Conservation (phyloP, 768 basidiomycete species). For the Rhodotorula kratochvilovae region DNA sequence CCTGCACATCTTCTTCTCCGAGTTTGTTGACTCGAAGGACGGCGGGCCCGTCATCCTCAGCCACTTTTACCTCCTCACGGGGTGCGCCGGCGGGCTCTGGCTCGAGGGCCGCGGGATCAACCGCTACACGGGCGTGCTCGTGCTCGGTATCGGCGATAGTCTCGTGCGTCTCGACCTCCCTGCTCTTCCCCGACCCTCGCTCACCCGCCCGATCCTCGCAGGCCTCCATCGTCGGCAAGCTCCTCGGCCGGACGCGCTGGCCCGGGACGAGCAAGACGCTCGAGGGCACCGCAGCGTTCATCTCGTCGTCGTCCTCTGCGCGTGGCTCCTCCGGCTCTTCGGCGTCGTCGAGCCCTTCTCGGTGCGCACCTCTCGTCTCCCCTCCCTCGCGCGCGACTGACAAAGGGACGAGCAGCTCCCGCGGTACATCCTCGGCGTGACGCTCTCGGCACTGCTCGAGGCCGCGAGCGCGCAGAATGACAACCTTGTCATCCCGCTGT, state of each 20-base stretch:
- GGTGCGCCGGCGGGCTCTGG: slow-evolving; percentile 91
- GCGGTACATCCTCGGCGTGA: slow-evolving; percentile 62
- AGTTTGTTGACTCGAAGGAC: slow-evolving; percentile 93
- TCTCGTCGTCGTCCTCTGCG: slow-evolving; percentile 64
- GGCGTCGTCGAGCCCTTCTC: slow-evolving; percentile 71
- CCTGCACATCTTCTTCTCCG: slow-evolving; percentile 93
- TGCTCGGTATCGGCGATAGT: slow-evolving; percentile 88
- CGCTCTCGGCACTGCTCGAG: slow-evolving; percentile 71
- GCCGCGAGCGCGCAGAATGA: slow-evolving; percentile 94
- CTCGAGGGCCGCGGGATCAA: slow-evolving; percentile 75
- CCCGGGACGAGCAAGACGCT: slow-evolving; percentile 80
- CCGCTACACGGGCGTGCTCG: slow-evolving; percentile 78
- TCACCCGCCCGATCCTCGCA: slow-evolving; percentile 42
- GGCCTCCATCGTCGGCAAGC: slow-evolving; percentile 90
- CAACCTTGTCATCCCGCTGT: slow-evolving; percentile 92
- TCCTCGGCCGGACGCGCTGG: slow-evolving; percentile 76
- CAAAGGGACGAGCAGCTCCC: slow-evolving; percentile 53
- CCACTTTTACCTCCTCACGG: slow-evolving; percentile 93
- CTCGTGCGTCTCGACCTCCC: slow-evolving; percentile 57
- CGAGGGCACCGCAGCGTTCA: slow-evolving; percentile 83
- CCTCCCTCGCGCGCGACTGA: background rate
- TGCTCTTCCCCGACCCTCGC: background rate
- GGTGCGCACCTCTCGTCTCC: slow-evolving; percentile 54
- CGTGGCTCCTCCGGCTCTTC: slow-evolving; percentile 64
- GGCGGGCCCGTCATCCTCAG: slow-evolving; percentile 91